Evolutionary conservation across 78 protist genomes (phyloP).

Genomic region (Guillardia theta): DNA sequence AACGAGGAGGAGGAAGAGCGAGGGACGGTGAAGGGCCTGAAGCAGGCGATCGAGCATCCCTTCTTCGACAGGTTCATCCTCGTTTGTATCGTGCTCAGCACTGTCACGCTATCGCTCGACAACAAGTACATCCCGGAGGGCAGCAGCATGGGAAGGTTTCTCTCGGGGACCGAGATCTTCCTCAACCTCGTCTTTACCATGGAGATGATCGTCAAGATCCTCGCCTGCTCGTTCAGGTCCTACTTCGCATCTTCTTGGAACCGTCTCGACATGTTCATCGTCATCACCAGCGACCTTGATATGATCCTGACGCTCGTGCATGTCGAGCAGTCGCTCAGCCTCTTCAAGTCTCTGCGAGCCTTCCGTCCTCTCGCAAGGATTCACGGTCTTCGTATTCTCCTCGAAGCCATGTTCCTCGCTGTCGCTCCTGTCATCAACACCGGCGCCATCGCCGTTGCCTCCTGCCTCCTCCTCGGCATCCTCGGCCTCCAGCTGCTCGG

Average conservation of each 20-base stretch:
- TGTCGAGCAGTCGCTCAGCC: neutral
- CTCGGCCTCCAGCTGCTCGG: neutral
- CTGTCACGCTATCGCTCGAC: neutral
- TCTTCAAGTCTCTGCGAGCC: neutral
- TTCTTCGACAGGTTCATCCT: neutral
- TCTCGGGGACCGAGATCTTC: neutral
- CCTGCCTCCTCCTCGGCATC: neutral
- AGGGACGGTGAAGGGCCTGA: neutral
- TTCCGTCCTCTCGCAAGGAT: slow-evolving; percentile 24
- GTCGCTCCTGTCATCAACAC: neutral
- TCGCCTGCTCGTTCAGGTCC: neutral
- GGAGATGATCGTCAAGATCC: neutral
- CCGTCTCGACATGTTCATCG: slow-evolving; percentile 20
- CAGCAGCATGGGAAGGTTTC: neutral
- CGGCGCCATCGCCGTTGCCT: neutral
- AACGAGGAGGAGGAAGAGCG: neutral
- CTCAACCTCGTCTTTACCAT: neutral
- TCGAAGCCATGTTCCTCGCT: neutral
- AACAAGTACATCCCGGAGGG: neutral
- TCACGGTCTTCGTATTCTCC: neutral
- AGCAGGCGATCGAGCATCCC: neutral
- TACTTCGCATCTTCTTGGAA: neutral
- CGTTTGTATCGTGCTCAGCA: neutral
- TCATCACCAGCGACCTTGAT: neutral
- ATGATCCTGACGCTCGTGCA: neutral